phyloP scores from a whole-genome alignment of 2,329 filamentous ascomycete genomes.

The Xylariaceae sp. region DNA sequence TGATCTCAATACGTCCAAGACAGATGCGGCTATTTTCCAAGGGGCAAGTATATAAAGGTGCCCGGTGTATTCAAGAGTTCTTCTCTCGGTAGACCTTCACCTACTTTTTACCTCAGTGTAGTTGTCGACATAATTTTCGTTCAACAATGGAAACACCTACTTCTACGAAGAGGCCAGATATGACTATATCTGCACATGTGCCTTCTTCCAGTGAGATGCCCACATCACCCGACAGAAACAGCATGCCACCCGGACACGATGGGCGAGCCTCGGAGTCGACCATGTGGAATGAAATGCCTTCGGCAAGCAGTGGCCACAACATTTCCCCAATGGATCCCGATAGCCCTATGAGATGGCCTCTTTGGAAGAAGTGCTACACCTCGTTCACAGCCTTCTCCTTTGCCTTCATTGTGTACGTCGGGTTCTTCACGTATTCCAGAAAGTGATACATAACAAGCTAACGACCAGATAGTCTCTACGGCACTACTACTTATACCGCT shows the following conservation, averaged over 20 bases:
- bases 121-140: too few relatives aligned
- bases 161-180: background rate
- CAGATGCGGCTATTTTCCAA: too few relatives aligned
- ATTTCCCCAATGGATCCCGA: slow-evolving; percentile 1
- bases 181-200: background rate
- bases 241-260: too few relatives aligned
- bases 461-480: slow-evolving; percentile 1
- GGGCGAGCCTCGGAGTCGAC: too few relatives aligned
- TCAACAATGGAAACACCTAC: background rate
- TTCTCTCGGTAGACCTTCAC: too few relatives aligned
- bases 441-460: background rate
- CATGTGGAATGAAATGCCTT: background rate
- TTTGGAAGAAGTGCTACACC: slow-evolving; percentile 1
- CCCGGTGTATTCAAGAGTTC: too few relatives aligned
- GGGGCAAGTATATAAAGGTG: too few relatives aligned
- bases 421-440: background rate
- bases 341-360: slow-evolving; percentile 1
- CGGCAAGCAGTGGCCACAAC: background rate
- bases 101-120: too few relatives aligned
- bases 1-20: too few relatives aligned
- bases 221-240: background rate
- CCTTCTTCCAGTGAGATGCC: background rate
- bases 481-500: slow-evolving; percentile 1
- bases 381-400: background rate
- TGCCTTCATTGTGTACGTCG: background rate